Percentiles rank a stretch among this genome's conserved stretches.
phyloP scores from a whole-genome alignment of 345 rosid genomes.

The Cardamine occulta region DNA sequence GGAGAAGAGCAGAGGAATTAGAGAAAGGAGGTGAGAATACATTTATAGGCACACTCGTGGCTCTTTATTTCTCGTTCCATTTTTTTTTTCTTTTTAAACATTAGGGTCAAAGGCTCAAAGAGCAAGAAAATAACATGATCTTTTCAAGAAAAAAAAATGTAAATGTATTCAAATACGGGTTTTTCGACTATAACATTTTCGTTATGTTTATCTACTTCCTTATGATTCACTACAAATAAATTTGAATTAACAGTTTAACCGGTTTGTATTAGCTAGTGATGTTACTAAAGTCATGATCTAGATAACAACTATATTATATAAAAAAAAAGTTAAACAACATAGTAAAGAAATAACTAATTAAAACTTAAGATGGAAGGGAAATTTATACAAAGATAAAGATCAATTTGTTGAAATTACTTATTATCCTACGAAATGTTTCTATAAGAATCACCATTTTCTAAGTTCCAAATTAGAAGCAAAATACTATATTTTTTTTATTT shows the following conservation, averaged over 20 bases:
- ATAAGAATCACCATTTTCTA: background rate
- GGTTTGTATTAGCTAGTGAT: background rate
- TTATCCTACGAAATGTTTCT: background rate
- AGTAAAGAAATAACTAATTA: background rate
- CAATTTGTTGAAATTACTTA: background rate
- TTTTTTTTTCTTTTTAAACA: no score
- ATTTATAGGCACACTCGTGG: slow-evolving; percentile 27
- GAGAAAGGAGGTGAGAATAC: background rate
- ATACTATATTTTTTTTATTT: no score
- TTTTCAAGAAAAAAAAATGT: background rate
- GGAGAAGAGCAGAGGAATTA: slow-evolving; percentile 19
- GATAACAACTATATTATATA: no score
- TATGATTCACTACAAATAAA: background rate
- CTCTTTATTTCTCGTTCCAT: background rate
- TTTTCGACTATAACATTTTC: background rate
- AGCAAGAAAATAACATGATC: background rate
- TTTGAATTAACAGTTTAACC: background rate
- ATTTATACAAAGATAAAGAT: background rate
- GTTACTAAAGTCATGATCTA: background rate
- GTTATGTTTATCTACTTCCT: background rate
- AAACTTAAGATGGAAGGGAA: background rate
- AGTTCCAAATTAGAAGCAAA: background rate
- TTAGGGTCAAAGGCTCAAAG: background rate
- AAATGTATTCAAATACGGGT: background rate
- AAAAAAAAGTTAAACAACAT: background rate